phyloP scores from a whole-genome alignment of 495 filamentous ascomycete genomes.

The Aspergillus campestris region DNA sequence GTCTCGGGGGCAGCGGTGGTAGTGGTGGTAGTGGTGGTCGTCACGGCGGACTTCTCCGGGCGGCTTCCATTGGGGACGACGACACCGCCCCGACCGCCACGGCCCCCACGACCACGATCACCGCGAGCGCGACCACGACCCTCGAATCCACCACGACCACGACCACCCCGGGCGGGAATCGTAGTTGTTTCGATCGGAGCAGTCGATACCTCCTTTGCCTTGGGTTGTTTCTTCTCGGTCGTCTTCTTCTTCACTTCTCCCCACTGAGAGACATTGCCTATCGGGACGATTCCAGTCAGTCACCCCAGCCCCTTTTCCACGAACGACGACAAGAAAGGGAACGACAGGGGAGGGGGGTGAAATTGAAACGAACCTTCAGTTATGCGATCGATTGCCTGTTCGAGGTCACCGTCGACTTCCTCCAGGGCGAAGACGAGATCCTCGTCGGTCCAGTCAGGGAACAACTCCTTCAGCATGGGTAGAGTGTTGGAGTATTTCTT shows the following conservation, averaged over 20 bases:
- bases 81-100: constrained; percentile 59
- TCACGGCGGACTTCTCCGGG: constrained; percentile 31
- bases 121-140: constrained; percentile 61
- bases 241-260: constrained; percentile 89
- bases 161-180: constrained; percentile 52
- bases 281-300: not conserved
- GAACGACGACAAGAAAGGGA: constrained; percentile 3
- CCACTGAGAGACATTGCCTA: constrained; percentile 89
- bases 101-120: constrained; percentile 66
- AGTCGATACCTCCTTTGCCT: constrained; percentile 63
- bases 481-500: constrained; percentile 72
- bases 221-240: constrained; percentile 74
- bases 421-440: constrained; percentile 85
- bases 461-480: constrained; percentile 75
- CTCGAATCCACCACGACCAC: constrained; percentile 59
- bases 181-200: constrained; percentile 38
- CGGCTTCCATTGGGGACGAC: constrained; percentile 45
- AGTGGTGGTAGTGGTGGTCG: constrained; percentile 31
- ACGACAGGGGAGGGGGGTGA: constrained; percentile 2
- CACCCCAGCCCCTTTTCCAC: not conserved
- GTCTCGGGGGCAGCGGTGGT: constrained; percentile 35
- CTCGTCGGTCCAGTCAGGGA: constrained; percentile 84
- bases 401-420: constrained; percentile 84
- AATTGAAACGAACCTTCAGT: constrained; percentile 61
- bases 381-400: constrained; percentile 78